Conservation (phyloP, 2,329 filamentous ascomycete species). For the Claviceps monticola region DNA sequence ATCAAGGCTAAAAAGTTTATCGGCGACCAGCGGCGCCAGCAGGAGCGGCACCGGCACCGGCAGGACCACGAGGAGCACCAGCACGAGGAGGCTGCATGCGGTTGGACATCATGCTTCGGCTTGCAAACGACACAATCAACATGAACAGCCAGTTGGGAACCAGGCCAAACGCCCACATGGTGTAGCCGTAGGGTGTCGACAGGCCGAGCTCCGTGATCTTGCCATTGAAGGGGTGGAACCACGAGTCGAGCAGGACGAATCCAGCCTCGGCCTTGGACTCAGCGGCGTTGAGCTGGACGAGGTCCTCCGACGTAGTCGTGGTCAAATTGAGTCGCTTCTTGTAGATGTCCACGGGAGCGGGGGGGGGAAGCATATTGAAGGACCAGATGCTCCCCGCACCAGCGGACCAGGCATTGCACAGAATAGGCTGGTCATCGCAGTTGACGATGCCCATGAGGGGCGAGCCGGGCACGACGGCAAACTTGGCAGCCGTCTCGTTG, state of each 20-base stretch:
- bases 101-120: slow-evolving; percentile 53
- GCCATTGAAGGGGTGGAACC: slow-evolving; percentile 67
- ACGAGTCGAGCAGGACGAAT: slow-evolving; percentile 40
- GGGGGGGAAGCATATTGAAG: slow-evolving; percentile 51
- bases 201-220: slow-evolving; percentile 47
- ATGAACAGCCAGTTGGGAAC: slow-evolving; percentile 67
- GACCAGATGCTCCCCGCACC: slow-evolving; percentile 52
- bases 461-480: slow-evolving; percentile 45
- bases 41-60: slow-evolving; percentile 6
- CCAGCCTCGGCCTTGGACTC: slow-evolving; percentile 38
- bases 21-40: slow-evolving; percentile 4
- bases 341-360: slow-evolving; percentile 49
- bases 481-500: slow-evolving; percentile 50
- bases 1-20: slow-evolving; percentile 1
- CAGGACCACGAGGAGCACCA: slow-evolving; percentile 6
- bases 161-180: slow-evolving; percentile 51
- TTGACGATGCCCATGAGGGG: slow-evolving; percentile 58
- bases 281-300: slow-evolving; percentile 44
- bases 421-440: slow-evolving; percentile 60
- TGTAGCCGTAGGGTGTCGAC: slow-evolving; percentile 50
- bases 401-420: slow-evolving; percentile 62
- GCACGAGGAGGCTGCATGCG: slow-evolving; percentile 15
- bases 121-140: slow-evolving; percentile 59
- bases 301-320: slow-evolving; percentile 48
- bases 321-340: slow-evolving; percentile 56